Base-by-base conservation (phyloP, 441 rosid species). In the Dalechampia spathulata region DNA sequence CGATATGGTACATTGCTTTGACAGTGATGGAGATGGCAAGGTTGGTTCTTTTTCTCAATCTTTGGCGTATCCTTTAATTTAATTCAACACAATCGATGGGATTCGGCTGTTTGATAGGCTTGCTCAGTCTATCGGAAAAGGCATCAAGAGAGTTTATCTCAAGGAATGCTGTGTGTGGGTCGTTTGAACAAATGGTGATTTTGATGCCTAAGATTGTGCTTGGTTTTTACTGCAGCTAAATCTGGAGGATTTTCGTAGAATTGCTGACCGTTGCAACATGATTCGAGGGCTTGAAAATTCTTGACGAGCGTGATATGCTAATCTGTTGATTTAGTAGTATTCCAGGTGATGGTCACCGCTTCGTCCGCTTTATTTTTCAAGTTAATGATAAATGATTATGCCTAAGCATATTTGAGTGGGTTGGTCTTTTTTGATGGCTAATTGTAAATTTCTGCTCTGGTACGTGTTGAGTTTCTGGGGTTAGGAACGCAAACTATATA, bases 1-100 rank as follows among this genome's bases (percentile, higher is more conserved):
- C 44, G 82, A 79, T 75, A 90, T 90, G 97, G 73, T 87, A 60
- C 70, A 52, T 60, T 83, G 69, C 77, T 90, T 87, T 72, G 94
- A 90, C 63, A 43, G 66, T 5, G 74, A 83, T 53, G 66, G 77
- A 20, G 88, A 80, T 70, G 81, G 83, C 53, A 85, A 81, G 96
- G 91, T 90, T 20, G 37, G 72, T 68, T 41, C 11, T 59, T 65
- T 34, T 28, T 55, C 26, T 8, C 37, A 17, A 15, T 21, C 34
- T 30, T 30, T 39, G 44, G 14, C 34, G 3, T 42, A 22, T 6
- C 7, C n/a, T 49, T 11, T 7, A 10, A 9, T 17, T 16, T 38
- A 43, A 0, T 23, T 0, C 48, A 42, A 45, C 20, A 15, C 16
- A 28, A 25, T 6, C n/a, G 25, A 10, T 50, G 10, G 17, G 26